Conservation (phyloP, 2,329 filamentous ascomycete species). For the Aspergillus sp. region DNA sequence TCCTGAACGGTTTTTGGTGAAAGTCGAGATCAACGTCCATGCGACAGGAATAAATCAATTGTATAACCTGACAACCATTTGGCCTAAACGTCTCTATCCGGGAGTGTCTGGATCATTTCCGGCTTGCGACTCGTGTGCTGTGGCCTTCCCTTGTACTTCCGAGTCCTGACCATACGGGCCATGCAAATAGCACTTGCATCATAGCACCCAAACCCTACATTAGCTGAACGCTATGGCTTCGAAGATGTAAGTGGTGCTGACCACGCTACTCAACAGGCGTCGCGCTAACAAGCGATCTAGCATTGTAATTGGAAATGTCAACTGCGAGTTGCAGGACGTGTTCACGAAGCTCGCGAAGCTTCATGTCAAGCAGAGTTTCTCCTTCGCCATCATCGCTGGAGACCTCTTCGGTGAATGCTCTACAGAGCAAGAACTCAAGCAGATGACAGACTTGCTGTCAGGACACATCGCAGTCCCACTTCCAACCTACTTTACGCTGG, state of each 20-base stretch:
- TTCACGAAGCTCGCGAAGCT: slow-evolving; percentile 80
- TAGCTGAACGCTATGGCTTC: slow-evolving; percentile 53
- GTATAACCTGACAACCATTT: neutral
- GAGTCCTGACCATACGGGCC: neutral
- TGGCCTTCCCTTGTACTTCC: neutral
- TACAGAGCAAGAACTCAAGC: slow-evolving; percentile 57
- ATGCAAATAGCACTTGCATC: slow-evolving; percentile 20
- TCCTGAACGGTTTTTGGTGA: slow-evolving; percentile 30
- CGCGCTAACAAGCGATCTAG: slow-evolving; percentile 39
- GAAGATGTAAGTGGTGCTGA: slow-evolving; percentile 55
- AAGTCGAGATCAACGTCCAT: slow-evolving; percentile 6
- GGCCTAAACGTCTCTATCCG: neutral
- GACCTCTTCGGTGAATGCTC: slow-evolving; percentile 72
- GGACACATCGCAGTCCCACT: slow-evolving; percentile 77
- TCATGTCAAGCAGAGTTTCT: slow-evolving; percentile 85
- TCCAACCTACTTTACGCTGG: slow-evolving; percentile 89
- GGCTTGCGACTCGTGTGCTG: too few relatives aligned
- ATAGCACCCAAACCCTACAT: slow-evolving; percentile 15
- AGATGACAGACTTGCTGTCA: slow-evolving; percentile 68
- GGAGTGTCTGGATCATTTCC: neutral
- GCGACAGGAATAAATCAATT: neutral
- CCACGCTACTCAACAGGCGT: neutral
- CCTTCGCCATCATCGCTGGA: slow-evolving; percentile 81
- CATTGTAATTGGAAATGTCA: slow-evolving; percentile 78
- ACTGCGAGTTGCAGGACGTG: slow-evolving; percentile 74